phyloP scores from a whole-genome alignment of 306 rosid species.

The Cotoneaster glaucophyllus region DNA sequence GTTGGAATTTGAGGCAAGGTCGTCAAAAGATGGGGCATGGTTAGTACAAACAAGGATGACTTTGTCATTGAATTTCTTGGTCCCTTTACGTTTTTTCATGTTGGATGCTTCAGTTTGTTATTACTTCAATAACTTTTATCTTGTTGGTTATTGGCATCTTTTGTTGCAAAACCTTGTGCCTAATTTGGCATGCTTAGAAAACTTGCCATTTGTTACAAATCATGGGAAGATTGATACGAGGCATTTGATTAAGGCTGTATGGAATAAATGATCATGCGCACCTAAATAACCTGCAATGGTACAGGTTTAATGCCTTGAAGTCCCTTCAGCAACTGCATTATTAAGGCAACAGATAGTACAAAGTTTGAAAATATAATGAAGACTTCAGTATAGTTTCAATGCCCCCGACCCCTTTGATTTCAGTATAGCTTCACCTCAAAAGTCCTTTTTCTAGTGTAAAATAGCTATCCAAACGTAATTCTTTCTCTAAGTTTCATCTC shows the following conservation, averaged over 20 bases:
- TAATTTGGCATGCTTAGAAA: not conserved
- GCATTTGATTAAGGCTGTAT: not conserved
- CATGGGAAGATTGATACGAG: not conserved
- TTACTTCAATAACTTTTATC: not conserved
- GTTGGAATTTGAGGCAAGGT: constrained; percentile 89
- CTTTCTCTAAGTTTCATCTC: not conserved
- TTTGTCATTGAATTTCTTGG: not conserved
- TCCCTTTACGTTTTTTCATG: not conserved
- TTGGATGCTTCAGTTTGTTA: not conserved
- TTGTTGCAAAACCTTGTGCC: not conserved
- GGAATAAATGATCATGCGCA: not conserved
- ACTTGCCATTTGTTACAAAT: not conserved
- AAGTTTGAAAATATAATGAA: not conserved
- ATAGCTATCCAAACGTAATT: not conserved
- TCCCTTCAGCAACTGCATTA: not conserved
- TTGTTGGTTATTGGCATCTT: not conserved
- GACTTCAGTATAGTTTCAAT: not conserved
- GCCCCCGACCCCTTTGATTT: too few species aligned
- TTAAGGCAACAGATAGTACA: not conserved
- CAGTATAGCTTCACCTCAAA: not conserved
- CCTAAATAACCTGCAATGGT: not conserved
- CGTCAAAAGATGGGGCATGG: constrained; percentile 97
- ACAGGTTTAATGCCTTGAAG: not conserved
- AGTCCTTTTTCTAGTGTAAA: not conserved
- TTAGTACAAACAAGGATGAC: constrained; percentile 22